A percentile compares a stretch with the other conserved stretches of the same genome.
phyloP scores from a whole-genome alignment of 1,284 basidiomycete genomes.

The Moniliophthora roreri region DNA sequence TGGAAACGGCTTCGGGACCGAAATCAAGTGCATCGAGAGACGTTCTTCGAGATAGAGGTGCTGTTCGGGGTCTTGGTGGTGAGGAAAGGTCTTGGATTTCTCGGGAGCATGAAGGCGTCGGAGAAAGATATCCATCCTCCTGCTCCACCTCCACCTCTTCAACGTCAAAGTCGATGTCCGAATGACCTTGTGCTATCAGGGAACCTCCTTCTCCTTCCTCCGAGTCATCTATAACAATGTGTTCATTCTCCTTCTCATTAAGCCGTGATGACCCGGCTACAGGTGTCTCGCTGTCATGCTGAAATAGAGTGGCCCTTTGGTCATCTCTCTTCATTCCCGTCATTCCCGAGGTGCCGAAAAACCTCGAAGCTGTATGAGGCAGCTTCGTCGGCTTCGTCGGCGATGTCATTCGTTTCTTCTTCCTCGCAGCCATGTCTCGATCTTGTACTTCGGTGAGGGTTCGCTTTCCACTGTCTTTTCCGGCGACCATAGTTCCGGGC shows the following conservation, averaged over 20 bases:
- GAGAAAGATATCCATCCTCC: slow-evolving; percentile 78
- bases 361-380: slow-evolving; percentile 34
- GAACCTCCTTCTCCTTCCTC: slow-evolving; percentile 34
- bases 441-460: slow-evolving; percentile 70
- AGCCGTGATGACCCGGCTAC: slow-evolving; percentile 41
- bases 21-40: slow-evolving; percentile 38
- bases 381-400: slow-evolving; percentile 19
- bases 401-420: slow-evolving; percentile 33
- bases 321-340: neutral
- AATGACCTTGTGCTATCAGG: slow-evolving; percentile 30
- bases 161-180: slow-evolving; percentile 34
- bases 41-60: slow-evolving; percentile 12
- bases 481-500: slow-evolving; percentile 31
- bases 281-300: slow-evolving; percentile 15
- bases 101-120: slow-evolving; percentile 51
- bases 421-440: slow-evolving; percentile 54
- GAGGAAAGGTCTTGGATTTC: slow-evolving; percentile 66
- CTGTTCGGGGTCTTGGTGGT: slow-evolving; percentile 30
- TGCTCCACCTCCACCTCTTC: slow-evolving; percentile 50
- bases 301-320: neutral
- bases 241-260: slow-evolving; percentile 45
- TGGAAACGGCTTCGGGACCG: slow-evolving; percentile 60
- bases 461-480: slow-evolving; percentile 71
- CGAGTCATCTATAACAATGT: slow-evolving; percentile 32
- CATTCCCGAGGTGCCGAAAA: slow-evolving; percentile 27